Evolutionary conservation across 2,329 filamentous ascomycete species (phyloP), one percentile per base, ranked within the genome.

Genomic region (Aspergillus eucalypticola): DNA sequence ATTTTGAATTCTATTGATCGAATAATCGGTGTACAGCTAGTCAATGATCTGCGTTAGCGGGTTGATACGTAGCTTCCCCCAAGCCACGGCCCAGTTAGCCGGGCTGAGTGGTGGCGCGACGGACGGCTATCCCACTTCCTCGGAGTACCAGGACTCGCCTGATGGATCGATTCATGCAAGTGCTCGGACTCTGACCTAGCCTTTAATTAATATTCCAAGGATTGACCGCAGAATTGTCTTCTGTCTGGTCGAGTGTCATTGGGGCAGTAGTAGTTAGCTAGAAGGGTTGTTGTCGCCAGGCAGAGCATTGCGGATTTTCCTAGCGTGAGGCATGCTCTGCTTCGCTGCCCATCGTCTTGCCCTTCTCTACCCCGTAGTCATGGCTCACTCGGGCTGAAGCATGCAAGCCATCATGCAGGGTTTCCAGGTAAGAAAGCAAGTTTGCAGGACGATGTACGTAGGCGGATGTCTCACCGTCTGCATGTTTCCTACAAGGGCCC

Each of bases 341-440:
- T 50, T 50, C 13, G 46, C 25, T 50, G 46, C 46, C 46, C 46
- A 50, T 29, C 29, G 10, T 27, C 46, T 50, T 27, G 46, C 46
- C 46, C 13, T n/a, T 35, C 25, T 29, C 54, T 52, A 52, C 39
- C 56, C 56, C 54, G 54, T 64, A 53, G 53, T 39, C 29, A 48
- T 39, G 4, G 8, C 35, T 38, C 35, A 59, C 60, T 61, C 51
- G 44, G 56, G 59, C 56, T 56, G 56, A 41, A 53, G 8, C 23
- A 50, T 57, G 59, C 55, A 63, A 60, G 60, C 59, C 63, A 63
- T 59, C 42, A 58, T 61, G 58, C 58, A 63, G n/a, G 29, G 27
- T 54, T 60, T 61, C 60, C 56, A 41, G 61, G 63, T 44, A 52
- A 58, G 54, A 39, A 46, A 54, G 48, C 35, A 32, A 25, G 23